Conservation (phyloP, 129 eudicot species). For the Calendula officinalis region DNA sequence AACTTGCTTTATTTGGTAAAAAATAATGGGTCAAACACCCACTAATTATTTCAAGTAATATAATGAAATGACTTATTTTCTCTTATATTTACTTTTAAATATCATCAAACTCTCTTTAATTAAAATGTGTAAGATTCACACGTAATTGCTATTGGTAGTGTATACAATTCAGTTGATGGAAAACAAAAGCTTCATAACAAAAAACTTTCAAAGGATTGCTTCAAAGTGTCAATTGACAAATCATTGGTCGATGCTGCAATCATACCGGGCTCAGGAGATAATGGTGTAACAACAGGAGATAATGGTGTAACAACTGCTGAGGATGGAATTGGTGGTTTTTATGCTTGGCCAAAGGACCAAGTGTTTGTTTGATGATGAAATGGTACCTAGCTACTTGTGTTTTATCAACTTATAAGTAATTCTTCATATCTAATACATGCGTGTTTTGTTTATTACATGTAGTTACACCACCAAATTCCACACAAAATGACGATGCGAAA, state of each 20-base stretch:
- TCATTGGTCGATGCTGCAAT: background rate
- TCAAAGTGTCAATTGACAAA: background rate
- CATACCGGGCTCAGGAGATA: background rate
- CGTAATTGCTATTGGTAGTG: background rate
- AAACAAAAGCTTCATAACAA: background rate
- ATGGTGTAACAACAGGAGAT: background rate
- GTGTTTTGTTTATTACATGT: background rate
- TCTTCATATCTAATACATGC: background rate
- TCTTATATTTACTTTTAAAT: too few species aligned
- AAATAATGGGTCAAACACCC: too few species aligned
- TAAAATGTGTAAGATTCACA: too few species aligned
- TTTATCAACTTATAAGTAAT: background rate
- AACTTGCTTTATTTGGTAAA: too few species aligned
- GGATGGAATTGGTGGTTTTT: background rate
- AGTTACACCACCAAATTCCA: background rate
- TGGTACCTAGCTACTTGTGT: background rate
- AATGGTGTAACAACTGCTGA: too few species aligned
- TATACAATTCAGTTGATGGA: background rate
- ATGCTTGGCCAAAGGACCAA: background rate
- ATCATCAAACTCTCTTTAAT: too few species aligned
- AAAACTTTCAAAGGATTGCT: background rate
- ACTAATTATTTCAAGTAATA: too few species aligned
- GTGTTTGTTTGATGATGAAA: background rate
- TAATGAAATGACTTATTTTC: too few species aligned
- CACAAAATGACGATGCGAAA: background rate